Evolutionary conservation across 768 basidiomycete genomes (phyloP), one percentile per base, ranked within the genome.

Genomic region (Leccinum disarticulatum): DNA sequence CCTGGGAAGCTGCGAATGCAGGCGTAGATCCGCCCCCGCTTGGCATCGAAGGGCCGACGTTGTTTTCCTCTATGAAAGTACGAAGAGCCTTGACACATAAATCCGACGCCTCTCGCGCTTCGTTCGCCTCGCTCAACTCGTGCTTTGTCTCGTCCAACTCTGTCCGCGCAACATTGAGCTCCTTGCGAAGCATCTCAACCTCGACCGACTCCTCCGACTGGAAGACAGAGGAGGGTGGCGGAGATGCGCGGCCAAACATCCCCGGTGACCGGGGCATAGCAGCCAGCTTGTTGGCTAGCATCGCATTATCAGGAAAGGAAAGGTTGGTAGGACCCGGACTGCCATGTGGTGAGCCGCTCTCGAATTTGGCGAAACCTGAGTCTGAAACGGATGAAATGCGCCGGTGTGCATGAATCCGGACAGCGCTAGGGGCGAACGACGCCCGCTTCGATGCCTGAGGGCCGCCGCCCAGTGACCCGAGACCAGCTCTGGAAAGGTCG

Each of bases 101-200:
- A 64, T 98, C 94, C 36, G 90, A 91, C 4, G 95, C 95, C 68
- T 93, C 87, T 52, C 86, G 80, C 3, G 91, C 93, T 73, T 98
- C 95, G 61, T 83, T 87, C 1, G 87, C 80, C 68, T 96, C 94
- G 41, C 69, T 77, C 50, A 96, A 75, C 59, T 93, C 90, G 61
- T 83, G 81, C 65, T 83, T 83, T 17, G 82, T 78, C 31, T 81
- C 83, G 35, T 87, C 85, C 17, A 95, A 72, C 56, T 89, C 84
- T 25, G 79, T 71, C 64, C 84, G 85, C 58, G 87, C 64, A 2
- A 76, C 64, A 47, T 72, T 74, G 33, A 94, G 59, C 68, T 93
- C 90, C 56, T 78, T 80, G 33, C 84, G 83, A 36, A 91, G 70
- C 28, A 76, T 71, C 59, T 88, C 87, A 25, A 86, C 54, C 66